A percentile compares a stretch with the other conserved stretches of the same genome.
phyloP scores from a whole-genome alignment of 2,329 filamentous ascomycete species.

The Sarocladiaceae sp. region DNA sequence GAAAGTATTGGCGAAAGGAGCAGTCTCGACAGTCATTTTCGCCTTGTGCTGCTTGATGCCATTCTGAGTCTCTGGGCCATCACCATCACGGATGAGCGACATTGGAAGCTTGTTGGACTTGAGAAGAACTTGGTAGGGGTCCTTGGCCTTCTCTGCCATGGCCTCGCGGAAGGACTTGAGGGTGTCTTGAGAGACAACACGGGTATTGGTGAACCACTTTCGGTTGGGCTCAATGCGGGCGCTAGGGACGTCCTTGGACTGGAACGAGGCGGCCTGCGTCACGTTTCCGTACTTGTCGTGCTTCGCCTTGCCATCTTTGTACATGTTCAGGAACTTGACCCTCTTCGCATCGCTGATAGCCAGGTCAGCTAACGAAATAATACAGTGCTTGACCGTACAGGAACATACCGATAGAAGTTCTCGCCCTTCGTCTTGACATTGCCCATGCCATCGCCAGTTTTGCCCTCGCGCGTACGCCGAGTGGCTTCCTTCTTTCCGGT shows the following conservation, averaged over 20 bases:
- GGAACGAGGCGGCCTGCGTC: constrained; percentile 76
- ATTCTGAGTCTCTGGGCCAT: constrained; percentile 57
- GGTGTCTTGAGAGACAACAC: constrained; percentile 84
- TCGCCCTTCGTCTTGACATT: constrained; percentile 95
- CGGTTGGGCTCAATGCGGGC: constrained; percentile 93
- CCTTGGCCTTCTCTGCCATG: constrained; percentile 82
- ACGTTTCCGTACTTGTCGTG: constrained; percentile 82
- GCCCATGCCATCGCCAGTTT: constrained; percentile 77
- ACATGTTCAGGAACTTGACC: constrained; percentile 83
- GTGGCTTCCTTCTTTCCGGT: constrained; percentile 86
- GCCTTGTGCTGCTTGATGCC: constrained; percentile 89
- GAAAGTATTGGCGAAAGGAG: constrained; percentile 84
- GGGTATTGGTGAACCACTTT: constrained; percentile 96
- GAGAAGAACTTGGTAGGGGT: constrained; percentile 91
- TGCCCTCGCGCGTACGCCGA: constrained; percentile 80
- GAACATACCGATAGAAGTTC: constrained; percentile 86
- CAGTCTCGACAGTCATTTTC: constrained; percentile 87
- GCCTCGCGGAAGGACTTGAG: constrained; percentile 84
- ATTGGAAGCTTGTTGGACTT: constrained; percentile 97
- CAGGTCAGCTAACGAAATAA: constrained; percentile 14
- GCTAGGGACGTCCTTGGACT: constrained; percentile 74
- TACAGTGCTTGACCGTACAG: too few species aligned
- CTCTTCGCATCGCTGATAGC: constrained; percentile 67
- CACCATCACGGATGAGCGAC: constrained; percentile 82
- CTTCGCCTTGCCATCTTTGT: constrained; percentile 80